These are phyloP conservation scores for Tubosaeta brunneosetosa DNA, from an alignment of 768 basidiomycete species.

Conservation along the genomic window DNA sequence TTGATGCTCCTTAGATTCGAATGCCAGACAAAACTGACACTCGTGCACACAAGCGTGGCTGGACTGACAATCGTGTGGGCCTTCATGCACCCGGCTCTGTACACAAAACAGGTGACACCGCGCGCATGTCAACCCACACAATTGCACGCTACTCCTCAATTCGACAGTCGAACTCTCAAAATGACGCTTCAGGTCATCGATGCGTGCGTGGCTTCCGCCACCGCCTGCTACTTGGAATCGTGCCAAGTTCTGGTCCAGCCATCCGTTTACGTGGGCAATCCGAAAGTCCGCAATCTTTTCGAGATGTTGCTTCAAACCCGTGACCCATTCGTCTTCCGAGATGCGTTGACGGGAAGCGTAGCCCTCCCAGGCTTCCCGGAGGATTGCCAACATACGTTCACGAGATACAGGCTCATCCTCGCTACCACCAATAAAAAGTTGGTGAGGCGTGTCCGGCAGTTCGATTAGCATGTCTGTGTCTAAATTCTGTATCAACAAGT, in stretches of 20 bases:
- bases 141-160: slow-evolving; percentile 40
- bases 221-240: slow-evolving; percentile 36
- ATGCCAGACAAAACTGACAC: slow-evolving; percentile 38
- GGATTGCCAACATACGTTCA: slow-evolving; percentile 6
- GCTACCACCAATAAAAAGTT: slow-evolving; percentile 31
- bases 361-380: slow-evolving; percentile 18
- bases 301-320: slow-evolving; percentile 36
- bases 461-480: slow-evolving; percentile 44
- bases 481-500: slow-evolving; percentile 38
- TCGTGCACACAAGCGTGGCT: slow-evolving; percentile 9
- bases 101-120: no score
- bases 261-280: slow-evolving; percentile 38
- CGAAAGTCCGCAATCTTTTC: slow-evolving; percentile 38
- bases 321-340: slow-evolving; percentile 35
- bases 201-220: slow-evolving; percentile 32
- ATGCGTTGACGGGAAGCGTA: slow-evolving; percentile 16
- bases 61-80: no score
- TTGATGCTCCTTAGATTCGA: slow-evolving; percentile 28
- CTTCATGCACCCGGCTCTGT: slow-evolving; percentile 31
- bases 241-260: slow-evolving; percentile 46
- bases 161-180: slow-evolving; percentile 43
- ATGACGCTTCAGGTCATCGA: slow-evolving; percentile 41
- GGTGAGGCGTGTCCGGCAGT: slow-evolving; percentile 29
- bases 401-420: slow-evolving; percentile 15
- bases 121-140: slow-evolving; percentile 47